Conservation (phyloP, 2,329 filamentous ascomycete species). For the Xylaria sp. region DNA sequence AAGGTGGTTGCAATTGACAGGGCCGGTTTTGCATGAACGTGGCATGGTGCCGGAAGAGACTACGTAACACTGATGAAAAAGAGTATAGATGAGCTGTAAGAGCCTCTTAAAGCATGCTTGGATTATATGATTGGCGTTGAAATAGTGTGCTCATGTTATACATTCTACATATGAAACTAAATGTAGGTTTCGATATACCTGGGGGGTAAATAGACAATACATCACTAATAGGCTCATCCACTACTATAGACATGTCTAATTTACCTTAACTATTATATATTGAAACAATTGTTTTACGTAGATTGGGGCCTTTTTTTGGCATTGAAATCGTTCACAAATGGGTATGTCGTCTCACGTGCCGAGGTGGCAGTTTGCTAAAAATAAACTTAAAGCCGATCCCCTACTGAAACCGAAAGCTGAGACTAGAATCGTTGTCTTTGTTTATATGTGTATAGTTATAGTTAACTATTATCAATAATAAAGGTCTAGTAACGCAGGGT, state of each 20-base stretch:
- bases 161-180: too few species aligned
- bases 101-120: not conserved
- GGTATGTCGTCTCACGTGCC: not conserved
- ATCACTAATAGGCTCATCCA: not conserved
- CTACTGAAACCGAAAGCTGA: too few species aligned
- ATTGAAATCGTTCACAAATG: not conserved
- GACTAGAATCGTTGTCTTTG: too few species aligned
- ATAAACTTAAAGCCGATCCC: too few species aligned
- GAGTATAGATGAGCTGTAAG: not conserved
- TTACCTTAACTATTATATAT: not conserved
- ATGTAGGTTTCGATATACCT: not conserved
- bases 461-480: too few species aligned
- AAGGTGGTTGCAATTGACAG: constrained; percentile 44
- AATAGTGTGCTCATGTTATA: too few species aligned
- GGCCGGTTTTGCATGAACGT: constrained; percentile 10
- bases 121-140: not conserved
- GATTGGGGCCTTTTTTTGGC: too few species aligned
- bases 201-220: too few species aligned
- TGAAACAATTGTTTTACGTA: not conserved
- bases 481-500: too few species aligned
- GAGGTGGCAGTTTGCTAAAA: not conserved
- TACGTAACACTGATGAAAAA: not conserved
- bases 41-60: not conserved
- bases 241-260: not conserved
- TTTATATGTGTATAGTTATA: too few species aligned